Evolutionary conservation across 306 rosid genomes (phyloP), one percentile per base, ranked within the genome.

Genomic region (Coriaria nepalensis): DNA sequence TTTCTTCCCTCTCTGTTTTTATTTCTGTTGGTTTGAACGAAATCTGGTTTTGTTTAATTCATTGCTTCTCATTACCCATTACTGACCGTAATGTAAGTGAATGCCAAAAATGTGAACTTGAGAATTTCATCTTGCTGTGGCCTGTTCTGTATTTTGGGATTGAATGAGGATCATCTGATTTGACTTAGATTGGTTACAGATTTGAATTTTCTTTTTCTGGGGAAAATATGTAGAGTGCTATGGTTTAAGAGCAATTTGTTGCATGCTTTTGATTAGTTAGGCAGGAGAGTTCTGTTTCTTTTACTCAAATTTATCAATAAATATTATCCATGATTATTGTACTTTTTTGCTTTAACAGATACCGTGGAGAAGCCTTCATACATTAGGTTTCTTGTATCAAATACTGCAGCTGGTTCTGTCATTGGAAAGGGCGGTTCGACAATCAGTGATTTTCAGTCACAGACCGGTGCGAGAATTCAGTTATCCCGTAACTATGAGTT

Each of bases 361-460:
- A 65, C 80, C 32, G 60, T 9, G 56, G 99, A 86, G 73, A 82
- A 76, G 87, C 79, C 93, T 35, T 75, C 99, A 45, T 82, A 92
- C 43, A 77, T 92, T 46, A 76, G 75, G 79, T 92, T 92, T 76
- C 93, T 92, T 14, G 98, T 86, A 58, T 92, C 98, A 52, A 92
- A 92, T 68, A 80, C 96, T 67, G 98, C 98, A 7, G 98, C 98
- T 69, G 98, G 98, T 56, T 92, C 98, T 68, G 96, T 92, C 47
- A 92, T 92, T 65, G 98, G 98, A 63, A 92, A 92, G 78, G 98
- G 98, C 43, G 98, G 98, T 40, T 86, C 98, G 39, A 92, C 98
- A 12, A 92, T 92, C 69, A 85, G 86, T 53, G 98, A 92, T 64
- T 92, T 92, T 70, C 98, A 92, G 65, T 78, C 98, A 9, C 87